Evolutionary conservation across 2,329 filamentous ascomycete genomes (phyloP).

Genomic region (Colletotrichum echinochloae): DNA sequence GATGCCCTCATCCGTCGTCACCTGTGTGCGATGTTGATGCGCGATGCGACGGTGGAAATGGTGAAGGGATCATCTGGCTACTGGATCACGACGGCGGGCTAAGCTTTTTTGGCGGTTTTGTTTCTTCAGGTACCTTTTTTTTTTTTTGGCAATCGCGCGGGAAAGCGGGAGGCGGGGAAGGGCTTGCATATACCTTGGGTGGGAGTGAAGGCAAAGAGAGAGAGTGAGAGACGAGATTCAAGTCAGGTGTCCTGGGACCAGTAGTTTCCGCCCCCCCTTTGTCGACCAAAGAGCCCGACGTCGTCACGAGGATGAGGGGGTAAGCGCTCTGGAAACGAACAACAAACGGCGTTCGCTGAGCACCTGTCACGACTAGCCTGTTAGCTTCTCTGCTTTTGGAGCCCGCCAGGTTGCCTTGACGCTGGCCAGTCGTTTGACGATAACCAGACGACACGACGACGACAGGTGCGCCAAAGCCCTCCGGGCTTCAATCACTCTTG

Average conservation of each 20-base stretch:
- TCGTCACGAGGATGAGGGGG: conserved; percentile 36
- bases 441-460: conserved; percentile 16
- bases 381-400: conserved; percentile 4
- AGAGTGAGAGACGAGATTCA: conserved; percentile 12
- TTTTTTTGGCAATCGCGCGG: conserved; percentile 11
- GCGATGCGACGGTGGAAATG: not conserved
- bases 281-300: conserved; percentile 11
- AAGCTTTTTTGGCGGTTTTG: conserved; percentile 38
- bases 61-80: conserved; percentile 34
- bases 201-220: not conserved
- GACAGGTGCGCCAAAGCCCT: conserved; percentile 26
- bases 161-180: conserved; percentile 14
- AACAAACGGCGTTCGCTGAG: conserved; percentile 16
- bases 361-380: conserved; percentile 26
- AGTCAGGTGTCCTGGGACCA: conserved; percentile 20
- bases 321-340: conserved; percentile 33
- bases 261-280: conserved; percentile 34
- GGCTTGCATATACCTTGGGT: not conserved
- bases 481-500: not conserved
- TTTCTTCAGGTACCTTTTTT: conserved; percentile 17
- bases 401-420: conserved; percentile 20
- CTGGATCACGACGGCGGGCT: conserved; percentile 26
- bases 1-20: conserved; percentile 21
- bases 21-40: conserved; percentile 17
- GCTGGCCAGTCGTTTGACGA: conserved; percentile 33